Evolutionary conservation across 371 early-diverging fungal genomes (phyloP).

Genomic region (Mortierella sp.): DNA sequence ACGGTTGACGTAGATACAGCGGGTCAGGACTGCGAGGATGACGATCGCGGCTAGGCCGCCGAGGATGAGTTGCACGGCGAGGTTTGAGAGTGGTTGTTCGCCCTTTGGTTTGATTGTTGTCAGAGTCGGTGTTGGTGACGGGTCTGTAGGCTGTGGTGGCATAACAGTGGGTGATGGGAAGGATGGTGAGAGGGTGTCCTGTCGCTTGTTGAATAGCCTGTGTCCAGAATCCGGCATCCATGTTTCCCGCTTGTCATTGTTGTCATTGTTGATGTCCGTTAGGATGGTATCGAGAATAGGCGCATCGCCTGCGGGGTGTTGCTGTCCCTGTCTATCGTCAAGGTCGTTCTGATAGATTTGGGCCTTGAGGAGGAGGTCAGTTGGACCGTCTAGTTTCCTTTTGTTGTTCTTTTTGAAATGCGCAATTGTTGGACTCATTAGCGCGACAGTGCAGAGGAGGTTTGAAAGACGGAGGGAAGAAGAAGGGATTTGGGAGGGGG

Average conservation of each 20-base stretch:
- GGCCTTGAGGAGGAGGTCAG: slow-evolving; percentile 16
- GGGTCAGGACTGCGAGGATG: slow-evolving; percentile 21
- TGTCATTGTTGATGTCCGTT: background rate
- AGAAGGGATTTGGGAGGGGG: background rate
- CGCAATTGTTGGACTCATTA: slow-evolving; percentile 6
- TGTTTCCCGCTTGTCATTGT: background rate
- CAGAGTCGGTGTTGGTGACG: slow-evolving; percentile 3
- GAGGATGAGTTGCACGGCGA: slow-evolving; percentile 30
- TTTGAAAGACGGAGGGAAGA: background rate
- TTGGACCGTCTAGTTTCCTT: slow-evolving; percentile 8
- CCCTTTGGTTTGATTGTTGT: background rate
- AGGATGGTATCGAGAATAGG: background rate
- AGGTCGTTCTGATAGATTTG: slow-evolving; percentile 16
- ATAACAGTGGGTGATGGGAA: background rate
- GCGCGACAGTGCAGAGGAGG: background rate
- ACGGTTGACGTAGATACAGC: slow-evolving; percentile 23
- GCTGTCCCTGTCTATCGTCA: background rate
- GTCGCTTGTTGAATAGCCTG: background rate
- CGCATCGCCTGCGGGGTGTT: no score
- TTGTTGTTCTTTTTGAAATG: slow-evolving; percentile 11
- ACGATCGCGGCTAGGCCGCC: slow-evolving; percentile 17
- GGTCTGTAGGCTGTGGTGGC: background rate
- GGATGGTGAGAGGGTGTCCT: background rate
- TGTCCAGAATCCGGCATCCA: background rate
- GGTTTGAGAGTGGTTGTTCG: slow-evolving; percentile 28